Base-by-base conservation (phyloP, 495 filamentous ascomycete genomes). In the Jackrogersella multiformis region DNA sequence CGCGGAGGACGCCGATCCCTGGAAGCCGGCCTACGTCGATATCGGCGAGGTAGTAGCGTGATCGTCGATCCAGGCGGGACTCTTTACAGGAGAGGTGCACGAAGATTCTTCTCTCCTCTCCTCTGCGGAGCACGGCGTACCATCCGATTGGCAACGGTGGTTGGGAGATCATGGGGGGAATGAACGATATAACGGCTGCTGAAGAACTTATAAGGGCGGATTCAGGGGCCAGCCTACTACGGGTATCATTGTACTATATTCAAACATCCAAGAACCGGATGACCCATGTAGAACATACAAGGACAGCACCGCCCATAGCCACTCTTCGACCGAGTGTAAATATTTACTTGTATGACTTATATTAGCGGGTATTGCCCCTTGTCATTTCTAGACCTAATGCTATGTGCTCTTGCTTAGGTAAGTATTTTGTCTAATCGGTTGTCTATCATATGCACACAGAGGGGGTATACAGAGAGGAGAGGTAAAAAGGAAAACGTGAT, bases 1-100 rank as follows among this genome's bases (percentile, higher is more conserved):
- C 68, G 65, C 61, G 15, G 77, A 85, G 61, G 81, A 79, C n/a
- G 84, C 83, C 59, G 79, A 76, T 55, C 80, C 82, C 10, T 98
- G 93, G 89, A 89, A 88, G 76, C 90, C 93, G n/a, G 87, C 87
- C 20, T 82, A 94, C 74, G 86, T 99, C 61, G 95, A 99, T 82
- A 82, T 89, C 67, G 95, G 95, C 32, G 95, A 99, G 82, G 86
- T 98, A 60, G 84, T 97, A 78, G 87, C 88, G 66, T 94, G 68
- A 52, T 64, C 24, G 32, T 21, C 26, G 2, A 82, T 28, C n/a
- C 7, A 18, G 26, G 24, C 36, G 4, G 16, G 24, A 16, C 51
- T 18, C 21, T 18, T 28, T n/a, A 58, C 18, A 12, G 15, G 52
- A 41, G 28, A 20, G 24, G 16, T n/a, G 12, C 21, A 26, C 42